phyloP scores from a whole-genome alignment of 345 rosid species.

The Raphanus sativus region DNA sequence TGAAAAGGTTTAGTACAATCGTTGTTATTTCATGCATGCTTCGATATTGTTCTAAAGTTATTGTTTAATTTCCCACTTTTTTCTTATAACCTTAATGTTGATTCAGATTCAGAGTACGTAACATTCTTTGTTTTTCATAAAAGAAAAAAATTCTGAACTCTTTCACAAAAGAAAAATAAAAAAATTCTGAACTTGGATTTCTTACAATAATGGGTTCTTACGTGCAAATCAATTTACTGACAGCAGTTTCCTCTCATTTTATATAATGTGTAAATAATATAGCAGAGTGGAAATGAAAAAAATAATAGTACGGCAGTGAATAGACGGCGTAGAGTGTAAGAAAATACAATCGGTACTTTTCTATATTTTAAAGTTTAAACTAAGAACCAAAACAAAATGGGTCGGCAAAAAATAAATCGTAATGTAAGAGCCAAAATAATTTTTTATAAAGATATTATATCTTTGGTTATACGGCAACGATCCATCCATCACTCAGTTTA shows the following conservation, averaged over 20 bases:
- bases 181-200: neutral
- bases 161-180: neutral
- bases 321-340: slow-evolving; percentile 32
- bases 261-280: neutral
- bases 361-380: slow-evolving; percentile 20
- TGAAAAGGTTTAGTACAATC: neutral
- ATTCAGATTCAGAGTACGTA: too few species aligned
- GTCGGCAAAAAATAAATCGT: slow-evolving; percentile 2
- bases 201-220: neutral
- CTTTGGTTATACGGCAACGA: slow-evolving; percentile 18
- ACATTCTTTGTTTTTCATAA: neutral
- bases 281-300: neutral
- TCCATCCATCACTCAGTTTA: slow-evolving; percentile 22
- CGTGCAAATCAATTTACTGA: neutral
- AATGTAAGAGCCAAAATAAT: neutral
- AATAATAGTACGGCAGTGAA: slow-evolving; percentile 12
- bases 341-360: slow-evolving; percentile 25
- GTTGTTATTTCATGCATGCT: neutral
- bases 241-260: neutral
- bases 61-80: neutral
- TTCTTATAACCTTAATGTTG: neutral
- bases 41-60: neutral
- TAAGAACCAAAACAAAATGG: slow-evolving; percentile 3
- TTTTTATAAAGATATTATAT: neutral
- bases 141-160: neutral